Evolutionary conservation across 2,329 filamentous ascomycete species (phyloP).

Genomic region (Cordyceps farinosa): DNA sequence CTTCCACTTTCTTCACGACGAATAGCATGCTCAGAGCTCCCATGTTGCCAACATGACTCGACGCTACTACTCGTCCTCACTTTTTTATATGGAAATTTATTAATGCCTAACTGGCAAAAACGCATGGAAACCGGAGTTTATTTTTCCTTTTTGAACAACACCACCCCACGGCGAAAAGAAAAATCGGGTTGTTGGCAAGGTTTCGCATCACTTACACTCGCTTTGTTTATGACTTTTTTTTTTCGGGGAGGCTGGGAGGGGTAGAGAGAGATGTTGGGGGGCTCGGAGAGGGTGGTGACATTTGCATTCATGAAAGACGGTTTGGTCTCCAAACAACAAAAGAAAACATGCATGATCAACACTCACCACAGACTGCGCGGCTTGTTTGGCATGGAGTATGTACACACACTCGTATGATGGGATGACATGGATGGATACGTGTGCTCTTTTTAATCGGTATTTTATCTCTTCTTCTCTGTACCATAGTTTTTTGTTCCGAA

Average conservation of each 20-base stretch:
- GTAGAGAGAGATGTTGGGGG: background rate
- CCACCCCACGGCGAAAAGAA: background rate
- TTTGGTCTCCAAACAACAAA: background rate
- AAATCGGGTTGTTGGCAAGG: background rate
- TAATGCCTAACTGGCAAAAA: background rate
- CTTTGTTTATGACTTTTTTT: background rate
- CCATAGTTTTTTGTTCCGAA: background rate
- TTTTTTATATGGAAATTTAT: too few species aligned
- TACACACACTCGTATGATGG: background rate
- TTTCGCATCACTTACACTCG: slow-evolving; percentile 11
- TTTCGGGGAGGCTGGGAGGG: background rate
- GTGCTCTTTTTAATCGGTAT: background rate
- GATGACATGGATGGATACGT: slow-evolving; percentile 9
- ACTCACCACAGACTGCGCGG: background rate
- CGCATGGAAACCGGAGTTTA: slow-evolving; percentile 21
- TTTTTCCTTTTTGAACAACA: slow-evolving; percentile 4
- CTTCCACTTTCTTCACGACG: background rate
- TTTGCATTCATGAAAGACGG: too few species aligned
- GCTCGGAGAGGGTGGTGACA: too few species aligned
- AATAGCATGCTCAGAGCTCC: background rate
- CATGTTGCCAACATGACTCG: background rate
- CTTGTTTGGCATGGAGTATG: background rate
- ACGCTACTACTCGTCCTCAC: background rate
- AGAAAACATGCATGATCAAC: background rate
- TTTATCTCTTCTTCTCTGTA: background rate